A percentile compares a stretch with the other conserved stretches of the same genome.
These are phyloP conservation scores for Aspergillus aculeatus DNA, from an alignment of 2,329 filamentous ascomycete species.

Conservation along the genomic window DNA sequence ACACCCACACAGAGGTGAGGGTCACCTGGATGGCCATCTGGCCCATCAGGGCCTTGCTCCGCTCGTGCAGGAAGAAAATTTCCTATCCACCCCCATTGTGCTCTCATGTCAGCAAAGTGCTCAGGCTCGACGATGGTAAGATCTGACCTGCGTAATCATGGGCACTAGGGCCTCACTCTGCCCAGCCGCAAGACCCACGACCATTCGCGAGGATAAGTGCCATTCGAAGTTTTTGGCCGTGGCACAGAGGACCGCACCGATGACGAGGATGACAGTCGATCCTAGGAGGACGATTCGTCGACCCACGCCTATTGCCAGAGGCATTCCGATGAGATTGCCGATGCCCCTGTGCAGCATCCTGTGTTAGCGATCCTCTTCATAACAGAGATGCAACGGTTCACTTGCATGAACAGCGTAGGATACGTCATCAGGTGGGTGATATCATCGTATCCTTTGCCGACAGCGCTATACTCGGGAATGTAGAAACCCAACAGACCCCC, in stretches of 20 bases:
- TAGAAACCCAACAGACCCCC: conserved; percentile 45
- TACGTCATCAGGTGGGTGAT: conserved; percentile 42
- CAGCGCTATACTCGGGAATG: conserved; percentile 39
- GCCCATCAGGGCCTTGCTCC: conserved; percentile 41
- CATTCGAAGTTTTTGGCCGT: conserved; percentile 31
- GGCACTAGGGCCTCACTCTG: conserved; percentile 46
- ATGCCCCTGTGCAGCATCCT: conserved; percentile 28
- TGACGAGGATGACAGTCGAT: conserved; percentile 30
- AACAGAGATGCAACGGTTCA: too few species aligned
- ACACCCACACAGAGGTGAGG: conserved; percentile 37
- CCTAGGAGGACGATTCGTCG: conserved; percentile 34
- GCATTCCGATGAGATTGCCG: conserved; percentile 35
- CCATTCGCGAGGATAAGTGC: conserved; percentile 40
- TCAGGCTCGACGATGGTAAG: too few species aligned
- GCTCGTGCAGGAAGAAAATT: conserved; percentile 48
- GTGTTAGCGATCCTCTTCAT: neutral
- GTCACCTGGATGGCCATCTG: conserved; percentile 44
- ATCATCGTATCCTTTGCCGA: conserved; percentile 39
- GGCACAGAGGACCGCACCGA: conserved; percentile 31
- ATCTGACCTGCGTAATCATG: conserved; percentile 38
- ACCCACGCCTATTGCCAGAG: conserved; percentile 37
- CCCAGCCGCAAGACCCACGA: conserved; percentile 43
- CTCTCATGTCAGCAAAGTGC: too few species aligned
- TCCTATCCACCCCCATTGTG: conserved; percentile 18
- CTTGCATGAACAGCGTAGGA: conserved; percentile 30